Conservation (phyloP, 768 basidiomycete genomes). For the Leccinum uliginosum region DNA sequence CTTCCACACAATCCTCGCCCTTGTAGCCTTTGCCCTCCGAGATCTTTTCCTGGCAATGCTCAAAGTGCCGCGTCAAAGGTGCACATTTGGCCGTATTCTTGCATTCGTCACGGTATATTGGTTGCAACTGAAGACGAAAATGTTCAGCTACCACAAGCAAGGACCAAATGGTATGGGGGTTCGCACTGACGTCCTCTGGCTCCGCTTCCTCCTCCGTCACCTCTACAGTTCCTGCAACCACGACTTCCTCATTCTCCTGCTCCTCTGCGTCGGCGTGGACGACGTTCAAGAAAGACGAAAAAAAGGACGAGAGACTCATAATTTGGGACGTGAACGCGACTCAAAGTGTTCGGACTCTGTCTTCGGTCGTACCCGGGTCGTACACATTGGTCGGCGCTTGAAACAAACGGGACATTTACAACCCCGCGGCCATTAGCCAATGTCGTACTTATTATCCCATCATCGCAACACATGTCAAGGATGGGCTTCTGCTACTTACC, state of each 20-base stretch:
- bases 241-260: slow-evolving; percentile 20
- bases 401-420: neutral
- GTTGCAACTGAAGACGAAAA: slow-evolving; percentile 48
- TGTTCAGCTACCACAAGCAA: neutral
- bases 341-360: slow-evolving; percentile 2
- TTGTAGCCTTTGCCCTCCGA: slow-evolving; percentile 77
- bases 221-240: slow-evolving; percentile 40
- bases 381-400: slow-evolving; percentile 15
- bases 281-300: slow-evolving; percentile 40
- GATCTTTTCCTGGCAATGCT: slow-evolving; percentile 89
- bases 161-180: neutral
- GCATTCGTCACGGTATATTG: slow-evolving; percentile 73
- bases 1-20: slow-evolving; percentile 90
- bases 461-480: too few species aligned
- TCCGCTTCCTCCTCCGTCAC: slow-evolving; percentile 53
- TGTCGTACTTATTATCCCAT: too few species aligned
- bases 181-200: slow-evolving; percentile 74
- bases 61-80: slow-evolving; percentile 73
- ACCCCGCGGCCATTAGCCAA: too few species aligned
- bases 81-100: slow-evolving; percentile 62
- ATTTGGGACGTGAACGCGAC: slow-evolving; percentile 5
- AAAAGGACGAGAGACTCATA: slow-evolving; percentile 42
- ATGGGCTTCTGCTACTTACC: too few species aligned
- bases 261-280: slow-evolving; percentile 40
- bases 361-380: slow-evolving; percentile 14